phyloP scores from a whole-genome alignment of 768 basidiomycete species.

The Lentinula sp. region DNA sequence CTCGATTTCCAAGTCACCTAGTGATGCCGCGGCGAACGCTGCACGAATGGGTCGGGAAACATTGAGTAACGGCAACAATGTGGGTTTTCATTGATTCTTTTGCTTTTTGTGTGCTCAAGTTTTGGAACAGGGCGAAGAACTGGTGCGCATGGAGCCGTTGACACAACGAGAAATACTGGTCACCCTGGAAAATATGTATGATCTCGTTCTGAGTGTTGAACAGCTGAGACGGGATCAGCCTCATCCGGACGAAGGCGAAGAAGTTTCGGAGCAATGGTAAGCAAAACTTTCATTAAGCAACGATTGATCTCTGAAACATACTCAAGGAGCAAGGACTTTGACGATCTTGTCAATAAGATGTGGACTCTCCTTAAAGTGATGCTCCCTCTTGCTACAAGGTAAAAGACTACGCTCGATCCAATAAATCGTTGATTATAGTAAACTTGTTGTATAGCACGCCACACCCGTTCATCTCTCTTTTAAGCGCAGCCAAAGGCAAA shows the following conservation, averaged over 20 bases:
- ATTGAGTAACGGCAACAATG: slow-evolving; percentile 55
- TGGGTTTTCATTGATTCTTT: slow-evolving; percentile 19
- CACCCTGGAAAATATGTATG: slow-evolving; percentile 81
- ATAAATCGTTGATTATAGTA: background rate
- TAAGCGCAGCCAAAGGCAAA: slow-evolving; percentile 88
- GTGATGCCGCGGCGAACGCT: slow-evolving; percentile 65
- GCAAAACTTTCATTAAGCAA: slow-evolving; percentile 11
- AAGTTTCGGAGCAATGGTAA: slow-evolving; percentile 38
- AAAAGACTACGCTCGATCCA: slow-evolving; percentile 9
- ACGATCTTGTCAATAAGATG: slow-evolving; percentile 55
- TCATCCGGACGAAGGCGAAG: slow-evolving; percentile 49
- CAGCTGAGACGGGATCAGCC: slow-evolving; percentile 80
- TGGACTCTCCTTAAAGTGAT: slow-evolving; percentile 85
- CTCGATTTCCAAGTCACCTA: slow-evolving; percentile 25
- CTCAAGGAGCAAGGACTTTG: slow-evolving; percentile 52
- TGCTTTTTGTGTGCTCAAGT: background rate
- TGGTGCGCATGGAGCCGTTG: slow-evolving; percentile 67
- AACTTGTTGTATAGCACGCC: slow-evolving; percentile 55
- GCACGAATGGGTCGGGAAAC: slow-evolving; percentile 71
- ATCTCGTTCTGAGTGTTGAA: slow-evolving; percentile 77
- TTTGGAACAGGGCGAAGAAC: slow-evolving; percentile 45
- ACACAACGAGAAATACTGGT: slow-evolving; percentile 72
- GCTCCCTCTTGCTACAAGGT: slow-evolving; percentile 93
- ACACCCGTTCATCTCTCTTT: slow-evolving; percentile 93
- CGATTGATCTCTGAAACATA: background rate